These are phyloP conservation scores for Penicillium hordei DNA, from an alignment of 2,329 filamentous ascomycete genomes.

Conservation along the genomic window DNA sequence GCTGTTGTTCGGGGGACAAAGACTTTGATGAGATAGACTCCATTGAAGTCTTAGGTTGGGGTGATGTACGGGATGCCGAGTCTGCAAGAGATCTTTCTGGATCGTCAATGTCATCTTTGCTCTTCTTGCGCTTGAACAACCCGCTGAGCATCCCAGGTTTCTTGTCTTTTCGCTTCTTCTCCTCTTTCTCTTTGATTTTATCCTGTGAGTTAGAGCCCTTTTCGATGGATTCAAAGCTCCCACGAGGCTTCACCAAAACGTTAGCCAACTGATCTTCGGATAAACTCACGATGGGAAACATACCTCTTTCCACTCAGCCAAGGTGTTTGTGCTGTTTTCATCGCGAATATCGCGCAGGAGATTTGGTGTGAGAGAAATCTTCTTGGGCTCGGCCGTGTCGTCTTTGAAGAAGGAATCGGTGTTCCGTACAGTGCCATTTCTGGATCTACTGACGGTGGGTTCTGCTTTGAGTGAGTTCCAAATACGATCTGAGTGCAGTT, in stretches of 20 bases:
- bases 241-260: constrained; percentile 50
- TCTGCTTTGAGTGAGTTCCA: constrained; percentile 28
- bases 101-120: constrained; percentile 49
- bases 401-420: constrained; percentile 98
- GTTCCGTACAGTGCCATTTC: constrained; percentile 83
- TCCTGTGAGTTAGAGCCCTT: constrained; percentile 65
- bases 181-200: constrained; percentile 71
- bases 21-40: constrained; percentile 45
- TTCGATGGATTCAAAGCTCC: constrained; percentile 74
- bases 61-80: constrained; percentile 44
- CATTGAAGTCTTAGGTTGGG: constrained; percentile 46
- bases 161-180: constrained; percentile 72
- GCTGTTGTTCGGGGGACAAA: constrained; percentile 15
- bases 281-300: constrained; percentile 4
- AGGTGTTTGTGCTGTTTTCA: constrained; percentile 13
- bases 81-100: constrained; percentile 64
- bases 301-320: constrained; percentile 44
- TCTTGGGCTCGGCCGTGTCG: constrained; percentile 90
- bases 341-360: constrained; percentile 71
- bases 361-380: constrained; percentile 94
- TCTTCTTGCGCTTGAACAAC: constrained; percentile 65
- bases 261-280: constrained; percentile 6
- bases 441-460: constrained; percentile 55
- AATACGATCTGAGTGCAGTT: background rate
- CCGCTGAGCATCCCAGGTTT: constrained; percentile 72